phyloP scores from a whole-genome alignment of 805 yeast species.

The Metschnikowia aberdeeniae region DNA sequence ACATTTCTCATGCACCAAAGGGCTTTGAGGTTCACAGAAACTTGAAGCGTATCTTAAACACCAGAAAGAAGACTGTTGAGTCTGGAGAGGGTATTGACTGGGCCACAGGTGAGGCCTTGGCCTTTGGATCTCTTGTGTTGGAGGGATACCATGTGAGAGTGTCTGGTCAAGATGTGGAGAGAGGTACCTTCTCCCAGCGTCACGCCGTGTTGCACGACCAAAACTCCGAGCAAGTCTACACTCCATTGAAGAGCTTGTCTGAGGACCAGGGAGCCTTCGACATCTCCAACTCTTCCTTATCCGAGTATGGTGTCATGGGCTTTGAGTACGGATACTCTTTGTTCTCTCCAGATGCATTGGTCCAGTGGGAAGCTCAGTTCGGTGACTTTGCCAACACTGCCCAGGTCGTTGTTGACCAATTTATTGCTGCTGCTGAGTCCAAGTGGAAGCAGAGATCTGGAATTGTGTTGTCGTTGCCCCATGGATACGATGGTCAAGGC shows the following conservation, averaged over 20 bases:
- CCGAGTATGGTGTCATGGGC: slow-evolving; percentile 99
- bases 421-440: slow-evolving; percentile 92
- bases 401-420: slow-evolving; percentile 95
- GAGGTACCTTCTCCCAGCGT: slow-evolving; percentile 99
- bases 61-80: slow-evolving; percentile 82
- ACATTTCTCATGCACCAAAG: slow-evolving; percentile 80
- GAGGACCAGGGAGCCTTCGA: slow-evolving; percentile 82
- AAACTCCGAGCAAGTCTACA: slow-evolving; percentile 72
- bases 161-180: slow-evolving; percentile 99
- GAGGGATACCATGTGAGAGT: slow-evolving; percentile 97
- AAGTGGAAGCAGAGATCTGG: slow-evolving; percentile 99
- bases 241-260: slow-evolving; percentile 78
- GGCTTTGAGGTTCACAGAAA: slow-evolving; percentile 90
- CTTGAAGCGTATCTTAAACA: slow-evolving; percentile 87
- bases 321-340: slow-evolving; percentile 98
- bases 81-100: slow-evolving; percentile 95
- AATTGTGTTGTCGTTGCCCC: slow-evolving; percentile 90
- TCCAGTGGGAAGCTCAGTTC: slow-evolving; percentile 99
- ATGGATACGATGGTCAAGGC: slow-evolving; percentile 99
- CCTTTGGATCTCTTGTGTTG: slow-evolving; percentile 84
- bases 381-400: slow-evolving; percentile 99
- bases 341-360: slow-evolving; percentile 95
- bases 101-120: slow-evolving; percentile 99
- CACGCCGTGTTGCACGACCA: slow-evolving; percentile 98
- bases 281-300: slow-evolving; percentile 90